Conservation (phyloP, 2,329 filamentous ascomycete genomes). For the Chaetothyriales sp. region DNA sequence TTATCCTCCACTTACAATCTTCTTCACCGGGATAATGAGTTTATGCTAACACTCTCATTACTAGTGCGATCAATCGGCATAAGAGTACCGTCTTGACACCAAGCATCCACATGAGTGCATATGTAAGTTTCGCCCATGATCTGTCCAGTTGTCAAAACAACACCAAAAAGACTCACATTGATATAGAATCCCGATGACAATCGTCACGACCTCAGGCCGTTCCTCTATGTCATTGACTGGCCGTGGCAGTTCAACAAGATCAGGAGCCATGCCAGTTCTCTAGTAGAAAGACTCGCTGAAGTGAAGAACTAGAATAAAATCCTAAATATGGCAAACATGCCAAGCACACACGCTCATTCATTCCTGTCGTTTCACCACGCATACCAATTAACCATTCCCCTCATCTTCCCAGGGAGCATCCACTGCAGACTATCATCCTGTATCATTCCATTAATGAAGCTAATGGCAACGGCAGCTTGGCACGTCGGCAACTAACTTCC, state of each 20-base stretch:
- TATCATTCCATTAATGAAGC: no score
- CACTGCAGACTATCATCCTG: no score
- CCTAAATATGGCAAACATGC: no score
- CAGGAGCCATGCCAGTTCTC: conserved; percentile 1
- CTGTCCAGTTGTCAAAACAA: neutral
- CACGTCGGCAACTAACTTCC: no score
- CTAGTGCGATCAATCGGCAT: conserved; percentile 45
- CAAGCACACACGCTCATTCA: no score
- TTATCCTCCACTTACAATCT: neutral
- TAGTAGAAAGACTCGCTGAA: neutral
- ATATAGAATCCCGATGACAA: conserved; percentile 44
- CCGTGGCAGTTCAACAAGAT: conserved; percentile 3
- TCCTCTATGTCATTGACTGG: conserved; percentile 28
- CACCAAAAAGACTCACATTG: conserved; percentile 18
- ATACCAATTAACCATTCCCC: no score
- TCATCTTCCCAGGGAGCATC: no score
- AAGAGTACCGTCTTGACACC: conserved; percentile 49
- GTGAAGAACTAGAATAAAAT: neutral
- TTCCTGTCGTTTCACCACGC: no score
- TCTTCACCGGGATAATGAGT: conserved; percentile 20
- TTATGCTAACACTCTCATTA: conserved; percentile 27
- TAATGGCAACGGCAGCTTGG: no score
- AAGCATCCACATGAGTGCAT: conserved; percentile 34
- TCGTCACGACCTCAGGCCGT: conserved; percentile 42
- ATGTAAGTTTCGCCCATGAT: conserved; percentile 3